Evolutionary conservation across 371 early-diverging fungal genomes (phyloP).

Genomic region (Actinomucor elegans): DNA sequence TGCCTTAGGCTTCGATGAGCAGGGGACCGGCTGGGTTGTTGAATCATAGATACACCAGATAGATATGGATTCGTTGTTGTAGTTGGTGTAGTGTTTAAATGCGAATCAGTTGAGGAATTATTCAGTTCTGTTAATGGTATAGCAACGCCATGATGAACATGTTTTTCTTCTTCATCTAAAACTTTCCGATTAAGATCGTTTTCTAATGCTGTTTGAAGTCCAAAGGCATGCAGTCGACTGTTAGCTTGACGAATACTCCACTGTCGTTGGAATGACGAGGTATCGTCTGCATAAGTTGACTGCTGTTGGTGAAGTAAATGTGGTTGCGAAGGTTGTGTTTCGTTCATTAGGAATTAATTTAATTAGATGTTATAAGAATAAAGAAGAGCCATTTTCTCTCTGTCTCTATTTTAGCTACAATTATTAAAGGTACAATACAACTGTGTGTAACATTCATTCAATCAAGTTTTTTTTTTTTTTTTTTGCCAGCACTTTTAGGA

Average conservation of each 20-base stretch:
- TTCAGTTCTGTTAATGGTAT: conserved; percentile 34
- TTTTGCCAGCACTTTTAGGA: too few relatives aligned
- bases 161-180: conserved; percentile 28
- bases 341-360: too few relatives aligned
- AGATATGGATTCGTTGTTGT: conserved; percentile 36
- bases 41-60: conserved; percentile 10
- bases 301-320: too few relatives aligned
- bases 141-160: conserved; percentile 12
- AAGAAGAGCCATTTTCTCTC: too few relatives aligned
- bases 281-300: neutral
- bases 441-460: too few relatives aligned
- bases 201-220: conserved; percentile 35
- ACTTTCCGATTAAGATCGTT: conserved; percentile 36
- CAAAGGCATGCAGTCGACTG: conserved; percentile 34
- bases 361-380: too few relatives aligned
- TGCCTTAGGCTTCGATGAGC: conserved; percentile 23
- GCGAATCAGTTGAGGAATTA: conserved; percentile 1
- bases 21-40: conserved; percentile 13
- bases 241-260: conserved; percentile 54
- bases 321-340: too few relatives aligned
- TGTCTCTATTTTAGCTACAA: too few relatives aligned
- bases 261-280: conserved; percentile 5
- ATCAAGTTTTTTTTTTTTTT: too few relatives aligned
- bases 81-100: neutral
- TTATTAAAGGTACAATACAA: too few relatives aligned